Evolutionary conservation across 768 basidiomycete species (phyloP).

Genomic region (Psilocybe azurescens): DNA sequence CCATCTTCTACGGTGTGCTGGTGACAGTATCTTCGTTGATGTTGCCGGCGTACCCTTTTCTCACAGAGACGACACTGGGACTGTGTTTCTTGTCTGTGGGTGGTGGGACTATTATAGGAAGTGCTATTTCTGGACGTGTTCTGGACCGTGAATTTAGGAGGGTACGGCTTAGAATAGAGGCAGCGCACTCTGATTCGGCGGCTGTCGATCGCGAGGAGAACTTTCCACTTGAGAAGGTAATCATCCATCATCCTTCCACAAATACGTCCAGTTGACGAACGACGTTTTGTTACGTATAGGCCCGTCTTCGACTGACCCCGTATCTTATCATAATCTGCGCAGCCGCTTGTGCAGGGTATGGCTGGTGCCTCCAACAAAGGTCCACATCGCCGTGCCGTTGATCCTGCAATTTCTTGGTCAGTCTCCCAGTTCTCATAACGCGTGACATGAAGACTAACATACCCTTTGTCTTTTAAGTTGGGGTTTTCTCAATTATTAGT

Average conservation of each 20-base stretch:
- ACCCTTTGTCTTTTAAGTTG: constrained; percentile 43
- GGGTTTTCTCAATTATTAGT: constrained; percentile 45
- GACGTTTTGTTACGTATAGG: constrained; percentile 33
- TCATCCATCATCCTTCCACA: not conserved
- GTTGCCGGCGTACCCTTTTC: constrained; percentile 57
- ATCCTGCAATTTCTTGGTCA: constrained; percentile 49
- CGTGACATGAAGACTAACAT: not conserved
- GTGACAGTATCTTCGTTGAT: constrained; percentile 72
- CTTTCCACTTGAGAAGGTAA: constrained; percentile 64
- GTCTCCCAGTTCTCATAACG: constrained; percentile 5
- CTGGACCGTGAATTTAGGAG: constrained; percentile 68
- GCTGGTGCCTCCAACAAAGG: constrained; percentile 62
- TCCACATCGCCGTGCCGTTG: constrained; percentile 57
- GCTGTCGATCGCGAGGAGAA: constrained; percentile 30
- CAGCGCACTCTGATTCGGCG: constrained; percentile 5
- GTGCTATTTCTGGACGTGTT: constrained; percentile 59
- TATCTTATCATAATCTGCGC: constrained; percentile 43
- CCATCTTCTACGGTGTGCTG: constrained; percentile 64
- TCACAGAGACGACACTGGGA: constrained; percentile 70
- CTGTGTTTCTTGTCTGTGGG: constrained; percentile 82
- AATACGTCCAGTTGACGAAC: constrained; percentile 19
- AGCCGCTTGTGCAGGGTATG: constrained; percentile 55
- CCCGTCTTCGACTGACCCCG: constrained; percentile 55
- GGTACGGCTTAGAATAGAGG: constrained; percentile 38
- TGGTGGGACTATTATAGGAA: constrained; percentile 69